Evolutionary conservation across 2,329 filamentous ascomycete species (phyloP).

Genomic region (Xylaria sp.): DNA sequence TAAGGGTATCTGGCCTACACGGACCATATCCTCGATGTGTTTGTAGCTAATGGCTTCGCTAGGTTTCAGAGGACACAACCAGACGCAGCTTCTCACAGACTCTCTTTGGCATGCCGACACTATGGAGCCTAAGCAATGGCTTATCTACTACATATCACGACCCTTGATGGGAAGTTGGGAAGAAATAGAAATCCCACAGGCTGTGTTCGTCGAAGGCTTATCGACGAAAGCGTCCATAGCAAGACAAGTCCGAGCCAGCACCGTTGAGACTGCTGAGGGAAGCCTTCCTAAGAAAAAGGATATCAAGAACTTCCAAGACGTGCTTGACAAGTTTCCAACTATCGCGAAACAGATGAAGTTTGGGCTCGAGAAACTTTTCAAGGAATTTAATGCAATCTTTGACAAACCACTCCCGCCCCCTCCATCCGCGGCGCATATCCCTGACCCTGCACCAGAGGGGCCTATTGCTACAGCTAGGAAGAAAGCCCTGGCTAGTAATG

Average conservation of each 20-base stretch:
- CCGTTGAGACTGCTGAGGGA: slow-evolving; percentile 39
- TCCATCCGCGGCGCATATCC: slow-evolving; percentile 55
- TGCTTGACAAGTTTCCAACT: slow-evolving; percentile 87
- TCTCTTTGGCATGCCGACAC: slow-evolving; percentile 82
- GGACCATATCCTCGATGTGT: slow-evolving; percentile 21
- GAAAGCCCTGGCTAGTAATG: slow-evolving; percentile 47
- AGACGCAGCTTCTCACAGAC: slow-evolving; percentile 81
- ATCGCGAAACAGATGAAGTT: slow-evolving; percentile 95
- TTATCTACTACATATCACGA: slow-evolving; percentile 91
- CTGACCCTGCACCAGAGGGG: slow-evolving; percentile 53
- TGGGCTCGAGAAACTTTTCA: slow-evolving; percentile 81
- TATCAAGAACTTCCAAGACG: slow-evolving; percentile 82
- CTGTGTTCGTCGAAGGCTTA: slow-evolving; percentile 48
- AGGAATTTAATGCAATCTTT: slow-evolving; percentile 80
- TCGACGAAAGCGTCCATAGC: slow-evolving; percentile 36
- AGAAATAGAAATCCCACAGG: slow-evolving; percentile 64
- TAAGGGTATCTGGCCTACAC: slow-evolving; percentile 60
- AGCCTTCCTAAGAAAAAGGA: slow-evolving; percentile 72
- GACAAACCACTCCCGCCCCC: slow-evolving; percentile 78
- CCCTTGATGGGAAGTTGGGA: slow-evolving; percentile 83
- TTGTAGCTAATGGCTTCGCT: slow-evolving; percentile 12
- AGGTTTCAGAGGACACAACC: slow-evolving; percentile 90
- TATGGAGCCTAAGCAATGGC: slow-evolving; percentile 88
- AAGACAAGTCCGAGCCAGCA: slow-evolving; percentile 30
- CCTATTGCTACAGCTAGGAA: slow-evolving; percentile 52